phyloP scores from a whole-genome alignment of 192 early-diverging fungal genomes.

The Umbelopsis sp. region DNA sequence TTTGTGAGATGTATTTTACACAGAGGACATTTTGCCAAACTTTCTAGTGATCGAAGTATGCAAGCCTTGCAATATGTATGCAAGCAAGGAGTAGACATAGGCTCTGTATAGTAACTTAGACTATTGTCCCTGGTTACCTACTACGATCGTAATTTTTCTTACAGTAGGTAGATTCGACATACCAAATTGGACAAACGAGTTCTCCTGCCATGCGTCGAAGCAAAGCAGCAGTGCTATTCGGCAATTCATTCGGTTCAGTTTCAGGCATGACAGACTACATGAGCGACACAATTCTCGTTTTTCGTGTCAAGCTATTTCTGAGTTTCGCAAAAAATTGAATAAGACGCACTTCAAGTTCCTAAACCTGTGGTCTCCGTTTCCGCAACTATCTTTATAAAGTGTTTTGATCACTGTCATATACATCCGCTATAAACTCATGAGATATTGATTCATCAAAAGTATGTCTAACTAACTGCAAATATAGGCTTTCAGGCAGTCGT shows the following conservation, averaged over 20 bases:
- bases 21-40: neutral
- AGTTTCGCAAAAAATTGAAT: too few relatives aligned
- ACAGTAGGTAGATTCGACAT: neutral
- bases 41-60: conserved; percentile 3
- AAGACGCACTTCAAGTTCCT: neutral
- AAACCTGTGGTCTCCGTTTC: neutral
- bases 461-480: conserved; percentile 77
- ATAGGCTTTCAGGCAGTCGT: conserved; percentile 68
- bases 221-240: neutral
- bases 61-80: conserved; percentile 21
- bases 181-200: conserved; percentile 11
- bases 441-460: conserved; percentile 67
- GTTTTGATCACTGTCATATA: conserved; percentile 7
- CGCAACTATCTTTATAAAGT: conserved; percentile 2
- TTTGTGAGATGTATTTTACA: neutral
- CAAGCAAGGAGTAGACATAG: conserved; percentile 8
- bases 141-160: neutral
- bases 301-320: conserved; percentile 6
- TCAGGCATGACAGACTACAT: conserved; percentile 1
- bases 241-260: neutral
- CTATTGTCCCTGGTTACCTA: neutral
- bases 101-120: neutral
- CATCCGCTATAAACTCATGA: conserved; percentile 38
- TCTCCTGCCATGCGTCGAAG: conserved; percentile 11
- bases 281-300: neutral